Base-by-base conservation (phyloP, 352 stramenopile genomes). In the Phytophthora pistaciae region DNA sequence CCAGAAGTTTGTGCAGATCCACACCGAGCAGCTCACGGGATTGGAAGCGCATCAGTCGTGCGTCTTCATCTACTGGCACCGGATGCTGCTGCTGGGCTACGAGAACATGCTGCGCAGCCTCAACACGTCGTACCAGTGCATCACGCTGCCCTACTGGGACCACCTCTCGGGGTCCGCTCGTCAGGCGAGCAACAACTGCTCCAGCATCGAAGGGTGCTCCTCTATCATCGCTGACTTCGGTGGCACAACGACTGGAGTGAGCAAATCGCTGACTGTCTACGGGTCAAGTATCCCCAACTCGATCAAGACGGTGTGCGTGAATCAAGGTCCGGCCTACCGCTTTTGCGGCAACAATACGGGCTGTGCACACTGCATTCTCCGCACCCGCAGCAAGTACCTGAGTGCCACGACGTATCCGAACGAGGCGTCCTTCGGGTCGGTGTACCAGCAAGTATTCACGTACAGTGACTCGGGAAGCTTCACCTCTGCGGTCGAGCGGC, bases 31-130 rank as follows among this genome's bases (percentile, higher is more conserved):
- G 5, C 20, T 72, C 23, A 85, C 73, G 6, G 83, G 83, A 18
- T 63, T 80, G 5, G 80, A 91, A 56, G 85, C 85, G 21, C 83
- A 93, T 54, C 53, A 67, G 13, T 70, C 69, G 44, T 91, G 83
- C 60, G 79, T 90, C 65, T 93, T 93, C 69, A 81, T 83, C 21
- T 91, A 91, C 73, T 93, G 85, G 83, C 85, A 93, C 49, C 85
- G 83, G 55, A 75, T 81, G 63, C 75, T 88, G 36, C 56, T 91
- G 3, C 50, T 93, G 27, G 83, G 72, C 9, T 93, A 84, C 46
- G 85, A 91, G 59, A 92, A 91, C 64, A 92, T 92, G 85, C 65
- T 91, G 7, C 83, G 85, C 18, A 84, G 75, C 21, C 75, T 87
- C 7, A 75, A 52, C 1, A 2, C 55, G 2, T 5, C 70, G 59